These are phyloP conservation scores for Pichia sp. DNA, from an alignment of 1,139 yeast species.

Conservation along the genomic window DNA sequence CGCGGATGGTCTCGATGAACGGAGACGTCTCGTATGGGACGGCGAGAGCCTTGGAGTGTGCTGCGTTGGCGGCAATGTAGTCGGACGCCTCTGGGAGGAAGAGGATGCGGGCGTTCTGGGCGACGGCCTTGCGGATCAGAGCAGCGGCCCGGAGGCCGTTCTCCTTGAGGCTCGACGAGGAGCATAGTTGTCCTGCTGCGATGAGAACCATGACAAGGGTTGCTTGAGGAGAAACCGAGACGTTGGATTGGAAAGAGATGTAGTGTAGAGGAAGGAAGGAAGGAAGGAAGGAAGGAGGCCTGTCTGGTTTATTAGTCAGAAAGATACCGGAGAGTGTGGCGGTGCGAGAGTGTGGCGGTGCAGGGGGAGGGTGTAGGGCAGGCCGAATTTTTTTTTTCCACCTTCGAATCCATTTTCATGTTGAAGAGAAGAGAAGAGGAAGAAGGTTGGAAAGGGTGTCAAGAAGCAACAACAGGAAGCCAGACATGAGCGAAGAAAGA, in stretches of 20 bases:
- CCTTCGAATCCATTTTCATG: background rate
- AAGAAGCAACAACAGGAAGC: no score
- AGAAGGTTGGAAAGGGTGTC: background rate
- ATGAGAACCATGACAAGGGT: conserved; percentile 58
- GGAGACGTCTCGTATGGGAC: conserved; percentile 45
- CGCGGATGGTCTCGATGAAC: conserved; percentile 48
- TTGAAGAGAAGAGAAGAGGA: background rate
- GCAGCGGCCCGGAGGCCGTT: conserved; percentile 59
- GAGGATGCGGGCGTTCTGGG: conserved; percentile 55
- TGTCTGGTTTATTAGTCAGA: no score
- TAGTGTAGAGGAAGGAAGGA: no score
- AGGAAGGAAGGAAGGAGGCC: background rate
- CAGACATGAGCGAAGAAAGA: background rate
- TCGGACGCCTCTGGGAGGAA: conserved; percentile 94
- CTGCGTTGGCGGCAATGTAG: conserved; percentile 68
- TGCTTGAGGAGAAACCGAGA: no score
- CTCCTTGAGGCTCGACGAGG: conserved; percentile 55
- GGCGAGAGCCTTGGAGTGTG: conserved; percentile 61
- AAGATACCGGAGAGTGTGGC: background rate
- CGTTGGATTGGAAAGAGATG: no score
- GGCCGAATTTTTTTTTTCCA: background rate
- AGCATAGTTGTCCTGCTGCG: conserved; percentile 86
- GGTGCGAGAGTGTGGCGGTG: background rate
- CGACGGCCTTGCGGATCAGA: conserved; percentile 61
- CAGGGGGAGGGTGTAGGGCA: no score